Evolutionary conservation across 495 filamentous ascomycete species (phyloP).

Genomic region (Podospora appendiculata): DNA sequence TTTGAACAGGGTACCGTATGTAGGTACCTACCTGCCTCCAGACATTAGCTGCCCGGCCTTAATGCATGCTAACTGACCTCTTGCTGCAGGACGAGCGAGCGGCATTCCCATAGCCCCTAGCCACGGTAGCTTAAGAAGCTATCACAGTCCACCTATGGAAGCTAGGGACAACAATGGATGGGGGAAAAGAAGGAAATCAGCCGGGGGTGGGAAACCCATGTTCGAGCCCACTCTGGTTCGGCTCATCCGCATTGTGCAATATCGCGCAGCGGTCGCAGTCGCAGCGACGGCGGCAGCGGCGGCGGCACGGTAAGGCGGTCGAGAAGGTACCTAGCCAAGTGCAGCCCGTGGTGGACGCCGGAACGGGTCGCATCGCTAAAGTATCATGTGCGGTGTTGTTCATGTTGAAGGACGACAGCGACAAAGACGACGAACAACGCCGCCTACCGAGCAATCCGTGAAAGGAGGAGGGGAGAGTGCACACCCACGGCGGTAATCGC

Average conservation of each 20-base stretch:
- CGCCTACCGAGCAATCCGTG: too few relatives aligned
- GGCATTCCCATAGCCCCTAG: too few relatives aligned
- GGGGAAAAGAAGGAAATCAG: neutral
- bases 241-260: neutral
- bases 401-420: neutral
- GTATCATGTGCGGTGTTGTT: conserved; percentile 20
- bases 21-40: too few relatives aligned
- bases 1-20: too few relatives aligned
- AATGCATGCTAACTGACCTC: too few relatives aligned
- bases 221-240: neutral
- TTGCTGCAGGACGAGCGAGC: too few relatives aligned
- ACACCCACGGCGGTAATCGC: neutral
- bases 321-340: too few relatives aligned
- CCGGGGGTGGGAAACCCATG: neutral
- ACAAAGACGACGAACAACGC: neutral
- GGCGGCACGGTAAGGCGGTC: neutral
- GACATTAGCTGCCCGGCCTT: too few relatives aligned
- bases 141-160: too few relatives aligned
- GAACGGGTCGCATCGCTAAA: conserved; percentile 18
- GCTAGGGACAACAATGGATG: too few relatives aligned
- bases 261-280: neutral
- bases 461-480: neutral
- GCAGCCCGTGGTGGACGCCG: conserved; percentile 8
- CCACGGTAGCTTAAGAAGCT: too few relatives aligned
- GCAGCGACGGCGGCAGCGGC: neutral